These are phyloP conservation scores for Physcomitrellopsis africana DNA, from an alignment of 225 moss, liverwort and hornwort species.

Conservation along the genomic window DNA sequence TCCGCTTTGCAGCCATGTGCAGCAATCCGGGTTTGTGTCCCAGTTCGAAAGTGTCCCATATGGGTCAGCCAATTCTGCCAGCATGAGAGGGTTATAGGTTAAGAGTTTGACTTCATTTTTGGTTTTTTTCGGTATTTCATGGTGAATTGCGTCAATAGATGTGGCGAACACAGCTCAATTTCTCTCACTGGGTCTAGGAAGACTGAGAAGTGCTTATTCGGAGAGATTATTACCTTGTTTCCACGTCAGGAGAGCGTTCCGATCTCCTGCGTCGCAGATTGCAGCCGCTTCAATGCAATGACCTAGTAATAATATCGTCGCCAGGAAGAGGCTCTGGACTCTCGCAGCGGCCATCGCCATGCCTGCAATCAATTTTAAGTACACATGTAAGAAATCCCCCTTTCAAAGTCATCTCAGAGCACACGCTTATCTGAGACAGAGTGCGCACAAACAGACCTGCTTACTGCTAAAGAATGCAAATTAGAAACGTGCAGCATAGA, in stretches of 20 bases:
- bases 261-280: slow-evolving; percentile 41
- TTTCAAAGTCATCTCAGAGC: not conserved
- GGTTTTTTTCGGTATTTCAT: not conserved
- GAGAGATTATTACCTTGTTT: slow-evolving; percentile 40
- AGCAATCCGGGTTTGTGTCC: slow-evolving; percentile 63
- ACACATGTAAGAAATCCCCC: not conserved
- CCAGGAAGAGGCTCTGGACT: slow-evolving; percentile 28
- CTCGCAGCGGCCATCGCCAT: slow-evolving; percentile 20
- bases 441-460: too few relatives aligned
- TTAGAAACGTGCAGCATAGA: too few relatives aligned
- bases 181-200: not conserved
- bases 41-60: slow-evolving; percentile 49
- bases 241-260: slow-evolving; percentile 54
- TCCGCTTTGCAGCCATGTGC: slow-evolving; percentile 53
- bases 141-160: not conserved
- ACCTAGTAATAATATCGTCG: slow-evolving; percentile 20
- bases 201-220: not conserved
- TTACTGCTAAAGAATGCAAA: too few relatives aligned
- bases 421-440: too few relatives aligned
- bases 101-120: not conserved
- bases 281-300: slow-evolving; percentile 33
- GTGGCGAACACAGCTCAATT: not conserved
- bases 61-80: slow-evolving; percentile 45
- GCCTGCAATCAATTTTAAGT: not conserved
- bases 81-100: not conserved